Evolutionary conservation across 31 red algal species (phyloP).

Genomic region (Odonthalia washingtoniensis): DNA sequence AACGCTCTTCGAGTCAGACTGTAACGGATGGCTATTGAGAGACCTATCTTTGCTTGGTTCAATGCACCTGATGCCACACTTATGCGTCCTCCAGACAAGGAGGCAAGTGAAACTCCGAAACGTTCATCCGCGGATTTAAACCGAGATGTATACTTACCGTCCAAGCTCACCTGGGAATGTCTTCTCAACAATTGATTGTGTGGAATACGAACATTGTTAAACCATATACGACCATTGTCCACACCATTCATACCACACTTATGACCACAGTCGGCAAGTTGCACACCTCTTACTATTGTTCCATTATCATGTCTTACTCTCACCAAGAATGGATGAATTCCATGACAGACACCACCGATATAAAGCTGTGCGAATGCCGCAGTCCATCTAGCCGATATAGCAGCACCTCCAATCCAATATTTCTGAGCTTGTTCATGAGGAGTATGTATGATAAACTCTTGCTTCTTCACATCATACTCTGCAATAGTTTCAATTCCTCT

Average conservation of each 20-base stretch:
- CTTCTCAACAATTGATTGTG: conserved; percentile 55
- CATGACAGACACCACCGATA: conserved; percentile 46
- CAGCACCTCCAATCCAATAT: conserved; percentile 79
- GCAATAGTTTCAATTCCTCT: conserved; percentile 82
- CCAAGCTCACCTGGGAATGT: conserved; percentile 53
- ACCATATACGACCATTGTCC: conserved; percentile 84
- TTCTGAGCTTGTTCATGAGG: conserved; percentile 73
- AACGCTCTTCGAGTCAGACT: conserved; percentile 53
- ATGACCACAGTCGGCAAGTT: conserved; percentile 72
- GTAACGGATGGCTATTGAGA: conserved; percentile 86
- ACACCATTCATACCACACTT: conserved; percentile 88
- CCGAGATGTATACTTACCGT: conserved; percentile 61
- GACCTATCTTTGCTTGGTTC: conserved; percentile 70
- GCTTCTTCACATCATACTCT: conserved; percentile 45
- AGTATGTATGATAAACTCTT: conserved; percentile 74
- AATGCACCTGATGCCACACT: conserved; percentile 71
- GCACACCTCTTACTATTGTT: conserved; percentile 42
- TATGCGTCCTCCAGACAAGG: conserved; percentile 61
- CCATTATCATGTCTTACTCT: conserved; percentile 71
- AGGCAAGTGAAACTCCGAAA: conserved; percentile 57
- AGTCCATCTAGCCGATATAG: conserved; percentile 43
- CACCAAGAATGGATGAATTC: conserved; percentile 86
- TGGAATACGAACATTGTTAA: conserved; percentile 71
- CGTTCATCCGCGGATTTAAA: conserved; percentile 49
- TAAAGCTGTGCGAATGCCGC: conserved; percentile 83